phyloP scores from a whole-genome alignment of 495 filamentous ascomycete species.

The Hypoxylon rickii region DNA sequence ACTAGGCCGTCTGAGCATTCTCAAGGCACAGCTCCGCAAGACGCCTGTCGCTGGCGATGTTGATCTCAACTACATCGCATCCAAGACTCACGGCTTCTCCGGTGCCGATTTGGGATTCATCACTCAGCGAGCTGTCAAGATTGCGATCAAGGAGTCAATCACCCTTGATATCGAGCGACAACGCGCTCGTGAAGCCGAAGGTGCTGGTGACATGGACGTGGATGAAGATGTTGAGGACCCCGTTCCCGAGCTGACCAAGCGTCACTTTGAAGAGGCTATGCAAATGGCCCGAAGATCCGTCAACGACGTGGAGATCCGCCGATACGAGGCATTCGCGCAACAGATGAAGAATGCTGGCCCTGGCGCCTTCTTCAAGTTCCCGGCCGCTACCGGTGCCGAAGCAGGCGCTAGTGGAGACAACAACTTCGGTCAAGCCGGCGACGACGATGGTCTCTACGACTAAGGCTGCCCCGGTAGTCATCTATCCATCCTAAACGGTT shows the following conservation, averaged over 20 bases:
- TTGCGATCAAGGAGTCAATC: constrained; percentile 99
- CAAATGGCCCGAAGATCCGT: constrained; percentile 88
- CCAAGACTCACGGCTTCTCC: constrained; percentile 98
- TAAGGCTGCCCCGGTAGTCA: constrained; percentile 40
- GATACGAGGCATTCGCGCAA: constrained; percentile 98
- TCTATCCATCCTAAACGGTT: background rate
- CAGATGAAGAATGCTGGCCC: constrained; percentile 97
- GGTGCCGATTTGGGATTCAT: constrained; percentile 99
- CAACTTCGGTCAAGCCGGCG: constrained; percentile 77
- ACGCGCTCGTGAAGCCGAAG: constrained; percentile 86
- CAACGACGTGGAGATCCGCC: constrained; percentile 92
- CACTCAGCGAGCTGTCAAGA: constrained; percentile 97
- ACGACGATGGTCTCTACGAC: constrained; percentile 86
- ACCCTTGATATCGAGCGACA: constrained; percentile 80
- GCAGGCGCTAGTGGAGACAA: constrained; percentile 53
- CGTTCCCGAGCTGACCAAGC: constrained; percentile 93
- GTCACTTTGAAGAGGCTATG: constrained; percentile 99
- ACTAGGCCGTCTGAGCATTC: constrained; percentile 80
- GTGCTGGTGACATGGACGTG: constrained; percentile 78
- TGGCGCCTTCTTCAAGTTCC: constrained; percentile 97
- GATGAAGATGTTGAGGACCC: constrained; percentile 86
- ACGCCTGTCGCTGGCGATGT: constrained; percentile 89
- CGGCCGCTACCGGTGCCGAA: constrained; percentile 57
- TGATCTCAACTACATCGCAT: constrained; percentile 87
- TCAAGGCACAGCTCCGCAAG: constrained; percentile 97